Evolutionary conservation across 225 moss, liverwort and hornwort genomes (phyloP).

Genomic region (Climacium dendroides): DNA sequence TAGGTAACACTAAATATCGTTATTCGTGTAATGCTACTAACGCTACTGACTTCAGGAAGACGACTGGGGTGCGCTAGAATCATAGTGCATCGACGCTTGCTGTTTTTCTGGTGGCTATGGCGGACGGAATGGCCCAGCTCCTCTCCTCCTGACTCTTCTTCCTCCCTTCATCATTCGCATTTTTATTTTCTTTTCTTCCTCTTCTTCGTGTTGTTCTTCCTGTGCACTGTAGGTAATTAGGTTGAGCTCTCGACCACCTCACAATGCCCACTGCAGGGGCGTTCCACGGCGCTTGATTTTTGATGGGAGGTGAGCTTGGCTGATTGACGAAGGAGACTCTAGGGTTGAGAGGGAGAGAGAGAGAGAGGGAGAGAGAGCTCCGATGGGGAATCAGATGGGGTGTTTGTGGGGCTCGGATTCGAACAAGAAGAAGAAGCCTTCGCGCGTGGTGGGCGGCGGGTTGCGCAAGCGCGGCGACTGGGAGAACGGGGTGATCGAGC

Average conservation of each 20-base stretch:
- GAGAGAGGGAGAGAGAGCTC: not conserved
- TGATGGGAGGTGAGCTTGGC: not conserved
- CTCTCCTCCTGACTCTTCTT: not conserved
- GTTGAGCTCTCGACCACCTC: not conserved
- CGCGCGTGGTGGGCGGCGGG: conserved; percentile 14
- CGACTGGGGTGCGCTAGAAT: not conserved
- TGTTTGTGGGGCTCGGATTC: not conserved
- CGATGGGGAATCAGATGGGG: conserved; percentile 23
- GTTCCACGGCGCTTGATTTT: not conserved
- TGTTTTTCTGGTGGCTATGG: not conserved
- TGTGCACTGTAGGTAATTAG: not conserved
- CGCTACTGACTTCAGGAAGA: not conserved
- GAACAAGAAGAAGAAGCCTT: conserved; percentile 24
- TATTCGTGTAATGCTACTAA: not conserved
- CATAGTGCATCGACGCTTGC: not conserved
- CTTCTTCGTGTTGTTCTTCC: not conserved
- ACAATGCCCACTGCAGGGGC: not conserved
- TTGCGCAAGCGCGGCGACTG: conserved; percentile 55
- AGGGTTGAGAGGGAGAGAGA: not conserved
- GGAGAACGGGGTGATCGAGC: conserved; percentile 79
- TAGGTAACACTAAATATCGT: not conserved
- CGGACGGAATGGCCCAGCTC: not conserved
- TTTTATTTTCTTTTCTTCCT: too few relatives aligned
- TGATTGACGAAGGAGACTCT: not conserved
- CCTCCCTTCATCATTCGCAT: not conserved